These are phyloP conservation scores for Xylariales sp. DNA, from an alignment of 2,329 filamentous ascomycete genomes.

Conservation along the genomic window DNA sequence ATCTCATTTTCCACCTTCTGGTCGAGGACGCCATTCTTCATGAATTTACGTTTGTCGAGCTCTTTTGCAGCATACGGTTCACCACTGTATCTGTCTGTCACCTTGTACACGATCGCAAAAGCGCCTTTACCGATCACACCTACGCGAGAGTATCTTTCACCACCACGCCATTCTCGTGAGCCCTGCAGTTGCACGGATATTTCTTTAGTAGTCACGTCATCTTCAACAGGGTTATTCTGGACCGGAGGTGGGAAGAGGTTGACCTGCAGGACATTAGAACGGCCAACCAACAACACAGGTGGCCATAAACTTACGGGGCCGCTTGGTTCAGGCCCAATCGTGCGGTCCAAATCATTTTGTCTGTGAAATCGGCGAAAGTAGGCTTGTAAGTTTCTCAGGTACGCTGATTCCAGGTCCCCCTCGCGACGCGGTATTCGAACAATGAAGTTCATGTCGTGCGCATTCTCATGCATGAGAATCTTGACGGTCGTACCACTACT, in stretches of 20 bases:
- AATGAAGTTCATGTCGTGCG: slow-evolving; percentile 68
- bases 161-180: slow-evolving; percentile 74
- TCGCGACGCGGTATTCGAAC: slow-evolving; percentile 79
- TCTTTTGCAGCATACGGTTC: slow-evolving; percentile 87
- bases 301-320: slow-evolving; percentile 38
- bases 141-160: slow-evolving; percentile 76
- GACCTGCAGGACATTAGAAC: slow-evolving; percentile 20
- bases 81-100: slow-evolving; percentile 81
- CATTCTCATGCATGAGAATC: slow-evolving; percentile 52
- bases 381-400: slow-evolving; percentile 61
- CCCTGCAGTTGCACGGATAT: too few species aligned
- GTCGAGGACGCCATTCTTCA: slow-evolving; percentile 86
- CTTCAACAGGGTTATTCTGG: slow-evolving; percentile 9
- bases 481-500: slow-evolving; percentile 68
- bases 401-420: slow-evolving; percentile 59
- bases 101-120: slow-evolving; percentile 88
- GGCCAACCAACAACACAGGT: too few species aligned
- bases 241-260: slow-evolving; percentile 22
- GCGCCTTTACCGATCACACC: slow-evolving; percentile 84
- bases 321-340: slow-evolving; percentile 41
- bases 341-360: slow-evolving; percentile 32
- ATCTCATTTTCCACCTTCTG: slow-evolving; percentile 96
- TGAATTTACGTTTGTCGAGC: slow-evolving; percentile 85
- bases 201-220: background rate
- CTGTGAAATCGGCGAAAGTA: slow-evolving; percentile 50